Conservation (phyloP, 495 filamentous ascomycete species). For the Pseudoneurospora amorphoporcata region DNA sequence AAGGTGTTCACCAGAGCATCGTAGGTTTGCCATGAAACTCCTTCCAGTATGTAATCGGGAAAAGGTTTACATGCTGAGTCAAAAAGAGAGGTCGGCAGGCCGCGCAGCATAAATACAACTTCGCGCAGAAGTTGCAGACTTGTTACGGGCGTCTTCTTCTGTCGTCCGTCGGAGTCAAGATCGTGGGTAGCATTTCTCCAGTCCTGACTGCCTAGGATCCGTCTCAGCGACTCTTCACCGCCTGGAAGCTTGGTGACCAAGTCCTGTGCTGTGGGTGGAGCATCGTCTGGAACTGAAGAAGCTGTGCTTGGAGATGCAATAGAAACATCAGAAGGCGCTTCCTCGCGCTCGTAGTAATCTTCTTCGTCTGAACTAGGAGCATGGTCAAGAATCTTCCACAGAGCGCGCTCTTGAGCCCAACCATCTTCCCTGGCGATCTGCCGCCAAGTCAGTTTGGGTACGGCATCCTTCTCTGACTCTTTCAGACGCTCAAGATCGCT, state of each 20-base stretch:
- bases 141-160: slow-evolving; percentile 43
- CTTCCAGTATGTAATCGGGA: slow-evolving; percentile 25
- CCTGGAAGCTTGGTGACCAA: slow-evolving; percentile 19
- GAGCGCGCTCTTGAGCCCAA: slow-evolving; percentile 52
- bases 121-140: slow-evolving; percentile 72
- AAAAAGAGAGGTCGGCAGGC: slow-evolving; percentile 66
- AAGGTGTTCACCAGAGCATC: slow-evolving; percentile 29
- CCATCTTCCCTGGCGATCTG: slow-evolving; percentile 67
- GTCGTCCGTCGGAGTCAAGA: slow-evolving; percentile 21
- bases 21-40: slow-evolving; percentile 32
- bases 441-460: slow-evolving; percentile 54
- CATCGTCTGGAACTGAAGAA: slow-evolving; percentile 20
- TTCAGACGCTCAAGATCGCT: slow-evolving; percentile 47
- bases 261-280: slow-evolving; percentile 27
- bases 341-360: slow-evolving; percentile 26
- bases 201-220: slow-evolving; percentile 50
- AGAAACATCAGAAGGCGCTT: slow-evolving; percentile 24
- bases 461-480: slow-evolving; percentile 27
- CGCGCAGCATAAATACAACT: slow-evolving; percentile 72
- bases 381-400: slow-evolving; percentile 76
- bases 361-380: slow-evolving; percentile 54
- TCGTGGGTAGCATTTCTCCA: slow-evolving; percentile 40
- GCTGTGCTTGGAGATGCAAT: slow-evolving; percentile 22
- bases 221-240: slow-evolving; percentile 34
- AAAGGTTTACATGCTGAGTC: slow-evolving; percentile 27